Evolutionary conservation across 2,329 filamentous ascomycete species (phyloP), one percentile per base, ranked within the genome.

Genomic region (Massarina eburnea): DNA sequence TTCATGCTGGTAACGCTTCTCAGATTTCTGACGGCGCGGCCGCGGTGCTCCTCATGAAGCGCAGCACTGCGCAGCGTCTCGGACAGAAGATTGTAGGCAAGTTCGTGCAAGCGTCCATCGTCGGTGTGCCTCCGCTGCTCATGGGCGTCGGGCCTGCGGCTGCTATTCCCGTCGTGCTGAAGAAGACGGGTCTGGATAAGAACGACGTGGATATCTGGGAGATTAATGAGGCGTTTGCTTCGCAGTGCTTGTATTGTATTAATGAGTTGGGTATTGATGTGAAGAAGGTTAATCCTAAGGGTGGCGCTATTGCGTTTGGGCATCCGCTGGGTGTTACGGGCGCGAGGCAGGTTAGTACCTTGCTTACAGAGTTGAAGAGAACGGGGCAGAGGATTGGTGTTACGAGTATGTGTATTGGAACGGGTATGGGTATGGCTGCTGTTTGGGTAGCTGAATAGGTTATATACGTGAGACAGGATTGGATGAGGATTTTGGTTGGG

Each of bases 221-320:
- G 82, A 96, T 99, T 80, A 99, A 99, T 78, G 94, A 99, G 81
- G 94, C 94, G 1, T 99, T 99, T 71, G 94, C 94, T 24, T 89
- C 84, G 54, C 92, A 97, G 80, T 96, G 90, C 73, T 73, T 97
- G 57, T 97, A 88, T 88, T 96, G 91, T 72, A 83, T 89, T 53
- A 89, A 94, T 64, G 85, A 96, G 78, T 82, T 99, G 18, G 86
- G 86, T 35, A 75, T 99, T 21, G 88, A 90, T 42, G 68, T 79
- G 50, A 85, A 89, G 56, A 97, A 96, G 82, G 84, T 99, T 67
- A 97, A 97, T 77, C 92, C 92, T 62, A 96, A 96, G 81, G 94
- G 92, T 56, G 92, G 92, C 53, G 91, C 91, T 26, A 96, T 96
- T 71, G 92, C 92, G 9, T 96, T 96, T 68, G 91, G 94, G 9